A percentile compares a stretch with the other conserved stretches of the same genome.
Conservation (phyloP, 2,329 filamentous ascomycete genomes). For the Diaporthe batatas region DNA sequence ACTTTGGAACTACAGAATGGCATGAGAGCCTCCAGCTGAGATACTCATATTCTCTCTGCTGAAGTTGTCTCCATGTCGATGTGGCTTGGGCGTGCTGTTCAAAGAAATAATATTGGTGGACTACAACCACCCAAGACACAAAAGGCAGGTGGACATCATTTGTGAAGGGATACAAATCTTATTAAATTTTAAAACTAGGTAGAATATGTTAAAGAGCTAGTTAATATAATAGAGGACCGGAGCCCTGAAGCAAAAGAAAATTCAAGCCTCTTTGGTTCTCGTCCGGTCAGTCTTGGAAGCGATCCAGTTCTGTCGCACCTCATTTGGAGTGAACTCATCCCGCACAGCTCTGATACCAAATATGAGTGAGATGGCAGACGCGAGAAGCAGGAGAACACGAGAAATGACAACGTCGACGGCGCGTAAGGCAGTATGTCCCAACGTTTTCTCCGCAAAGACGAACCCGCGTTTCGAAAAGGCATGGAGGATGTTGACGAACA, state of each 20-base stretch:
- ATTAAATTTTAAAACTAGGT: too few species aligned
- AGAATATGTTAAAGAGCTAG: background rate
- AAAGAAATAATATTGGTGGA: too few species aligned
- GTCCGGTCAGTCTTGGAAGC: background rate
- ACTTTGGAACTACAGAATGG: background rate
- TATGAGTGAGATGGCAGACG: conserved; percentile 21
- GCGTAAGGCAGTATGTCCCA: conserved; percentile 31
- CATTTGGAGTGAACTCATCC: conserved; percentile 37
- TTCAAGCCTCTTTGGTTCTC: conserved; percentile 17
- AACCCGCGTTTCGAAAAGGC: conserved; percentile 45
- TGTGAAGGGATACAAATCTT: too few species aligned
- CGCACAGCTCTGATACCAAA: conserved; percentile 39
- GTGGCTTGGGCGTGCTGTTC: background rate
- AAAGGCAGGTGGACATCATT: too few species aligned
- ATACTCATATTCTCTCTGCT: too few species aligned
- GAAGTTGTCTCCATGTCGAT: too few species aligned
- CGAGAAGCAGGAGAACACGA: conserved; percentile 30
- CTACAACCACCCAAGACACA: too few species aligned
- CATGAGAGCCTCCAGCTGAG: background rate
- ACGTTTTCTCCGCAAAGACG: conserved; percentile 43
- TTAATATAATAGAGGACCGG: background rate
- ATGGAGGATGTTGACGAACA: conserved; percentile 47
- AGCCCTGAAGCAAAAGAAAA: background rate
- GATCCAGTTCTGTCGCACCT: conserved; percentile 12
- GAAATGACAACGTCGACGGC: conserved; percentile 32